Base-by-base conservation (phyloP, 2,329 filamentous ascomycete species). In the Trichoderma koningii region DNA sequence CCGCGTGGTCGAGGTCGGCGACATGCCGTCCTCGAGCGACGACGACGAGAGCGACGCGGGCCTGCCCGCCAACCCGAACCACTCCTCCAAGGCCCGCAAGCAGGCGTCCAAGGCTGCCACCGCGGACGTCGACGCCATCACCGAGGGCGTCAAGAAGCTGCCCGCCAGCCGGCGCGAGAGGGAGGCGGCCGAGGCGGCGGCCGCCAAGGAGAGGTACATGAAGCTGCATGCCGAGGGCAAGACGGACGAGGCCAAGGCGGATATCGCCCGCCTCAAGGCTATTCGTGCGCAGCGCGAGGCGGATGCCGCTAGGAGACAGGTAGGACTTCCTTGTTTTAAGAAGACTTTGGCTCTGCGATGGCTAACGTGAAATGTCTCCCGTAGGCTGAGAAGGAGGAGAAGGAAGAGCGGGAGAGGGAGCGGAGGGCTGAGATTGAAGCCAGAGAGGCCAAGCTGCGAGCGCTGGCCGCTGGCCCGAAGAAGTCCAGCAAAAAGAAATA, bases 191-290 rank as follows among this genome's bases (percentile, higher is more conserved):
- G 90, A 97, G 79, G 93, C 93, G 1, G 89, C 90, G 68, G 90
- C 94, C 75, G 92, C 92, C 34, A 93, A 93, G 77, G 93, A 97
- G 82, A 85, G 88, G 70, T 97, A 97, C 75, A 86, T 92, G 82
- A 96, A 96, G 80, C 78, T 97, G 72, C 94, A 97, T 73, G 91
- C 93, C 65, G 90, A 93, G 74, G 94, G 94, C 73, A 98, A 98
- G 87, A 98, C 95, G 51, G 95, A 99, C 67, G 91, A 97, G 83
- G 93, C 94, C 55, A 90, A 92, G 76, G 89, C 91, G 5, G 95
- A 99, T 78, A 75, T 98, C 70, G 94, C 92, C 66, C 86, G 95
- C 64, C 80, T 99, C 73, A 87, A 83, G 76, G 75, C 94, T 66
- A 92, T 99, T 70, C 87, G 89, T 55, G 92, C 97, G 83, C 90